phyloP scores from a whole-genome alignment of 2,329 filamentous ascomycete species.

The Neofusicoccum sp. region DNA sequence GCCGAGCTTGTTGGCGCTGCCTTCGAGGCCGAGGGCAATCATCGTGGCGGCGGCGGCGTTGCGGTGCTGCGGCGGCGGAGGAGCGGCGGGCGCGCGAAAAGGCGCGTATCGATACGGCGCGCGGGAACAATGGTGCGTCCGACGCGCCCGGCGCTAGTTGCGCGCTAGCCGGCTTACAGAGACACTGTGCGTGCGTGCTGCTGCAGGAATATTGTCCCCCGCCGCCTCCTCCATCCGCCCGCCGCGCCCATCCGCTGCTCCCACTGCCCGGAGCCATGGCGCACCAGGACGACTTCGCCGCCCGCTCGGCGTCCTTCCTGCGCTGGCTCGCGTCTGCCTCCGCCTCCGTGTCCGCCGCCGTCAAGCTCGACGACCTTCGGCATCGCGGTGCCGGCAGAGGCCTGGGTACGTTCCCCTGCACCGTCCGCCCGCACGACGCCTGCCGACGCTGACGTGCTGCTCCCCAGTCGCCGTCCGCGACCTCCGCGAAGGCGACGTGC shows the following conservation, averaged over 20 bases:
- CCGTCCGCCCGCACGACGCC: not conserved
- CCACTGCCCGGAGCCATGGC: slow-evolving; percentile 4
- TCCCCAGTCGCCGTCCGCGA: slow-evolving; percentile 65
- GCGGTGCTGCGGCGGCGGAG: not conserved
- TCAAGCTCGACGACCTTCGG: slow-evolving; percentile 58
- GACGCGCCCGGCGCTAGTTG: slow-evolving; percentile 4
- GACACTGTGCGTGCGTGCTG: not conserved
- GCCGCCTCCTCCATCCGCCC: not conserved
- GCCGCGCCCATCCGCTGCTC: not conserved
- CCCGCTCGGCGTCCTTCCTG: slow-evolving; percentile 53
- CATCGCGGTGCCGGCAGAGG: slow-evolving; percentile 58
- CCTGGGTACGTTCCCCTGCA: slow-evolving; percentile 52
- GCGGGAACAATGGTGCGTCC: not conserved
- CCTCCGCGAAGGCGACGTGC: slow-evolving; percentile 70
- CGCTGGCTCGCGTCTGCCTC: slow-evolving; percentile 56
- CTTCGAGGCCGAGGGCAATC: slow-evolving; percentile 76
- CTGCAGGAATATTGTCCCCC: slow-evolving; percentile 12
- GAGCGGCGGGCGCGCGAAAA: not conserved
- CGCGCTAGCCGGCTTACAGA: slow-evolving; percentile 3
- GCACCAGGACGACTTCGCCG: slow-evolving; percentile 34
- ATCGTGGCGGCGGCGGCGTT: slow-evolving; percentile 37
- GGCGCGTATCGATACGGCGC: slow-evolving; percentile 3
- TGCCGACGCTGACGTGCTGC: not conserved
- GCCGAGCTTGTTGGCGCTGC: slow-evolving; percentile 96
- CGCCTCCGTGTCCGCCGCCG: slow-evolving; percentile 57